These are phyloP conservation scores for Gonapodya prolifera DNA, from an alignment of 192 early-diverging fungal genomes.

Conservation along the genomic window DNA sequence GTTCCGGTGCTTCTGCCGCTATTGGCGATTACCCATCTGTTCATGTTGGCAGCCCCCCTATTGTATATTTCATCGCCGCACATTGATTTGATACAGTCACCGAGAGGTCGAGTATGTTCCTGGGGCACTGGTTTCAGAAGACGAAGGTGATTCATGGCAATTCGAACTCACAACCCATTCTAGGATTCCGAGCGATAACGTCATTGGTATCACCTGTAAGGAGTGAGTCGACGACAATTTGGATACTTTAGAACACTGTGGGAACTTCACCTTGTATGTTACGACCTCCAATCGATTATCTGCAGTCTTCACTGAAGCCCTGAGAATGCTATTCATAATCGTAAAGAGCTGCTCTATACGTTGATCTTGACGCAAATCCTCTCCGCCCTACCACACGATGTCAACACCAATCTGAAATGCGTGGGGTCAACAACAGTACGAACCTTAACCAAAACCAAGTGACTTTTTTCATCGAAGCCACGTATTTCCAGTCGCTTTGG, in stretches of 20 bases:
- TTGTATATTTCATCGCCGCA: conserved; percentile 25
- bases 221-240: too few relatives aligned
- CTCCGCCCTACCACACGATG: conserved; percentile 45
- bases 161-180: conserved; percentile 45
- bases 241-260: background rate
- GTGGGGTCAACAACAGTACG: background rate
- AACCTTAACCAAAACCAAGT: conserved; percentile 63
- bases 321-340: conserved; percentile 63
- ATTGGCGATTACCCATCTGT: conserved; percentile 19
- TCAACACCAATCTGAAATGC: background rate
- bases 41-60: background rate
- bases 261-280: conserved; percentile 34
- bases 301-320: conserved; percentile 33
- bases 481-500: conserved; percentile 58
- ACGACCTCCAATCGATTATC: conserved; percentile 40
- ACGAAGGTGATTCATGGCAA: background rate
- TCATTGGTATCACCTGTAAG: conserved; percentile 42
- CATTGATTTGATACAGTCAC: conserved; percentile 37
- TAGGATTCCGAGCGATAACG: conserved; percentile 46
- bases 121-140: background rate
- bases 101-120: conserved; percentile 52
- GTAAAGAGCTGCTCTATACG: conserved; percentile 62
- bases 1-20: conserved; percentile 32
- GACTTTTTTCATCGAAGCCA: conserved; percentile 60
- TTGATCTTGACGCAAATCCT: conserved; percentile 67